A percentile compares a stretch with the other conserved stretches of the same genome.
These are phyloP conservation scores for Lentinula boryana DNA, from an alignment of 768 basidiomycete genomes.

Conservation along the genomic window DNA sequence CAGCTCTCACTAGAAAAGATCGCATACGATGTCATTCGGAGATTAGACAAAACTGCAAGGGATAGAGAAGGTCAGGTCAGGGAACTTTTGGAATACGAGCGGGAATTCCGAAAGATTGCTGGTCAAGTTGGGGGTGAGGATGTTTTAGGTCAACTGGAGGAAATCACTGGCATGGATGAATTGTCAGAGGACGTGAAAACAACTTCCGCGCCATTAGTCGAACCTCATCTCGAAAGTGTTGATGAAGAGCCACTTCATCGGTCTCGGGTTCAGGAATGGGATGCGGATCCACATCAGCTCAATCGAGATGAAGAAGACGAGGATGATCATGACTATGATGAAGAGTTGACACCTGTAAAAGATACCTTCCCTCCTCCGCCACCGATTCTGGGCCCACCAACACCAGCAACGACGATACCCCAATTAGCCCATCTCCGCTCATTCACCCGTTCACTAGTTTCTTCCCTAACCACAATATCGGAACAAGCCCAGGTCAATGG, in stretches of 20 bases:
- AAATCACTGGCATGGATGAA: slow-evolving; percentile 43
- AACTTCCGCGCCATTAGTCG: slow-evolving; percentile 21
- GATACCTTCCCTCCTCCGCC: slow-evolving; percentile 52
- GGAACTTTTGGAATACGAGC: slow-evolving; percentile 69
- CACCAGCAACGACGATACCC: slow-evolving; percentile 53
- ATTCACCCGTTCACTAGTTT: slow-evolving; percentile 67
- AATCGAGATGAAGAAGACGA: slow-evolving; percentile 43
- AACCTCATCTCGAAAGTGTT: slow-evolving; percentile 19
- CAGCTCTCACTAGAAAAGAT: slow-evolving; percentile 56
- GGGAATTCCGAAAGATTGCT: slow-evolving; percentile 72
- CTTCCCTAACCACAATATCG: slow-evolving; percentile 70
- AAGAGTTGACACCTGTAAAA: slow-evolving; percentile 45
- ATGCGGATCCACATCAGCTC: slow-evolving; percentile 45
- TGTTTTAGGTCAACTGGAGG: slow-evolving; percentile 63
- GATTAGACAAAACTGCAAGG: slow-evolving; percentile 66
- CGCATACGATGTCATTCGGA: slow-evolving; percentile 71
- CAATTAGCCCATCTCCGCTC: slow-evolving; percentile 69
- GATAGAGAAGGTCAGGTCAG: slow-evolving; percentile 81
- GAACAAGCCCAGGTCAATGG: slow-evolving; percentile 88
- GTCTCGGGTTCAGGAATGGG: slow-evolving; percentile 47
- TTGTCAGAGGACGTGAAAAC: slow-evolving; percentile 30
- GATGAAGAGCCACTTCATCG: slow-evolving; percentile 23
- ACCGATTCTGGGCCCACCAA: slow-evolving; percentile 41
- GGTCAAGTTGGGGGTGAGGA: slow-evolving; percentile 76
- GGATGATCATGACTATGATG: slow-evolving; percentile 34